Conservation (phyloP, 371 early-diverging fungal genomes). For the Mucor ambiguus region DNA sequence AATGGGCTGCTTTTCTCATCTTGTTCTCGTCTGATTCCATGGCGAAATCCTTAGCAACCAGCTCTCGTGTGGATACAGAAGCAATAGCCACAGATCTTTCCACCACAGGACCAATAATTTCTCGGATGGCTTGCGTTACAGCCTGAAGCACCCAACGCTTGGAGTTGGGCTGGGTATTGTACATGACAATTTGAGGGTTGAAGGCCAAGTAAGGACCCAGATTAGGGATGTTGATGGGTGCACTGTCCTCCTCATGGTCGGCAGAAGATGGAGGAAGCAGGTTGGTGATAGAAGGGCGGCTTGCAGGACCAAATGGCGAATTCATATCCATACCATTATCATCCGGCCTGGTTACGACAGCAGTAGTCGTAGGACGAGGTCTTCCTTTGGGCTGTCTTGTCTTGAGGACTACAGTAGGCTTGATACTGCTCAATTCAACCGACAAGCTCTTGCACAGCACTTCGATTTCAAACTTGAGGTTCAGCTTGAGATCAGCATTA, state of each 20-base stretch:
- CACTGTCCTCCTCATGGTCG: constrained; percentile 17
- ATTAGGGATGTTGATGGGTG: constrained; percentile 54
- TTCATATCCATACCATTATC: constrained; percentile 24
- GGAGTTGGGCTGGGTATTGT: constrained; percentile 76
- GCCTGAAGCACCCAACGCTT: constrained; percentile 86
- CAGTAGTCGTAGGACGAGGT: constrained; percentile 2
- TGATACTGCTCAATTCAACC: constrained; percentile 70
- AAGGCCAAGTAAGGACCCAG: constrained; percentile 71
- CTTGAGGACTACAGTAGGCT: constrained; percentile 75
- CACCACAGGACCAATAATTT: constrained; percentile 85
- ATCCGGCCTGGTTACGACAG: constrained; percentile 31
- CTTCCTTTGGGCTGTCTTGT: constrained; percentile 56
- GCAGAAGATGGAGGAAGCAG: constrained; percentile 10
- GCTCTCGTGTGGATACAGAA: constrained; percentile 84
- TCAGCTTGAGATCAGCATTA: constrained; percentile 90
- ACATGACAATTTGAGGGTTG: constrained; percentile 73
- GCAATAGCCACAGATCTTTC: constrained; percentile 94
- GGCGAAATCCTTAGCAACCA: constrained; percentile 93
- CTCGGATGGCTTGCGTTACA: constrained; percentile 87
- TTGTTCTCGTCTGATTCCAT: constrained; percentile 91
- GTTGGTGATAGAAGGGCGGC: constrained; percentile 16
- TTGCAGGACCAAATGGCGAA: constrained; percentile 15
- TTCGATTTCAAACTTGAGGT: constrained; percentile 97
- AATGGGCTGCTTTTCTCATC: constrained; percentile 90
- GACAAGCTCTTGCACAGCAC: constrained; percentile 92